Base-by-base conservation (phyloP, 352 stramenopile species). In the Globisporangium mamillatum region DNA sequence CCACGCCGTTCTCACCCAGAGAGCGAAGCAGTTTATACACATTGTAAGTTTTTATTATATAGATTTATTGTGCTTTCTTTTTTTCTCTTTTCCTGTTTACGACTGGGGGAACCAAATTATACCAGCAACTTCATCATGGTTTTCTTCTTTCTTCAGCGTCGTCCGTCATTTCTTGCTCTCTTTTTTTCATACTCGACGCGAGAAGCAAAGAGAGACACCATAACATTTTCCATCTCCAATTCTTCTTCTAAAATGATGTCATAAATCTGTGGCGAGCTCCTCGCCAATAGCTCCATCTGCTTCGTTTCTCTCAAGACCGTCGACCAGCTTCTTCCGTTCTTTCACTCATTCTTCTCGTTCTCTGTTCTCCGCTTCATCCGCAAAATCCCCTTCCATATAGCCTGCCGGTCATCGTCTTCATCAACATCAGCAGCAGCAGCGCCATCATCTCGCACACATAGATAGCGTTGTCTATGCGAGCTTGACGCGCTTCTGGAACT, bases 401-500 rank as follows among this genome's bases (percentile, higher is more conserved):
- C 44, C 8, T 52, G 44, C 18, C 41, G 44, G 6, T 52, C 44
- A 9, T 22, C 20, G 44, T 52, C 44, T 52, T 20, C 18, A 24
- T 52, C 44, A n/a, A 2, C 41, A 22, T 20, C 44, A 46, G 10
- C 38, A 48, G 3, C 38, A 52, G 6, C 44, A 52, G 12, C 44
- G 8, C 0, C 38, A 46, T 58, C 53, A 5, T 58, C 53, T 16
- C 53, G 1, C 48, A n/a, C 20, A 29, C 18, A 38, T 38, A 9
- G 32, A 38, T 10, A 38, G 32, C 25, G 34, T 9, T 14, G 18
- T 38, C 38, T 75, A 92, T 44, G 72, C 75, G 58, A 93, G 75
- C 73, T 89, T 76, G 64, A 91, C 77, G 74, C 82, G 80, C 63
- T 84, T 81, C 63, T 90, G 74, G 64, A 93, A 93, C 75, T 93